Percentiles rank a stretch among this genome's conserved stretches.
phyloP scores from a whole-genome alignment of 805 yeast genomes.

The Pichia manshurica region DNA sequence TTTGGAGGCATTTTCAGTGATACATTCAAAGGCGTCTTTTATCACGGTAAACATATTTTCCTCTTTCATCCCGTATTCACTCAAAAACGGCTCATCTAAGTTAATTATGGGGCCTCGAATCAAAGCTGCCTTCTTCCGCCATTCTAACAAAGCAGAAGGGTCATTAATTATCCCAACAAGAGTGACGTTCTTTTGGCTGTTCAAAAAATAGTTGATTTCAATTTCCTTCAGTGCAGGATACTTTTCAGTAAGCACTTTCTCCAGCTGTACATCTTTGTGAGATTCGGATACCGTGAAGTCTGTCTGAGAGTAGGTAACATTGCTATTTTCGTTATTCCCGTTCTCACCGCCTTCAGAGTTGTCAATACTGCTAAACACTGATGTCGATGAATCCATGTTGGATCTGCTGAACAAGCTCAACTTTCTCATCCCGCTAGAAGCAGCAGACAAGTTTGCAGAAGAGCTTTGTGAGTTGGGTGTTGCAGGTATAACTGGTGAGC shows the following conservation, averaged over 20 bases:
- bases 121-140: slow-evolving; percentile 71
- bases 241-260: slow-evolving; percentile 17
- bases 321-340: background rate
- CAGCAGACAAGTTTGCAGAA: background rate
- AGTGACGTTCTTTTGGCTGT: slow-evolving; percentile 39
- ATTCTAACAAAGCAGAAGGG: slow-evolving; percentile 51
- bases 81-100: slow-evolving; percentile 59
- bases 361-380: background rate
- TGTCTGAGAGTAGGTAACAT: background rate
- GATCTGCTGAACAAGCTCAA: slow-evolving; percentile 1
- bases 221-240: slow-evolving; percentile 33
- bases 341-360: background rate
- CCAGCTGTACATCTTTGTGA: slow-evolving; percentile 20
- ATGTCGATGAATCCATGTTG: slow-evolving; percentile 17
- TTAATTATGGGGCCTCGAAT: slow-evolving; percentile 79
- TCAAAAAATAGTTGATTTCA: slow-evolving; percentile 33
- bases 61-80: slow-evolving; percentile 40
- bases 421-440: background rate
- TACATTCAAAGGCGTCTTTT: slow-evolving; percentile 80
- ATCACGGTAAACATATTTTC: slow-evolving; percentile 57
- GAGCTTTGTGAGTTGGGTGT: background rate
- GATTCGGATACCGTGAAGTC: slow-evolving; percentile 7
- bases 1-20: slow-evolving; percentile 61
- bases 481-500: background rate
- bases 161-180: slow-evolving; percentile 41